phyloP scores from a whole-genome alignment of 2,329 filamentous ascomycete genomes.

The Cryphonectria nitschkei region DNA sequence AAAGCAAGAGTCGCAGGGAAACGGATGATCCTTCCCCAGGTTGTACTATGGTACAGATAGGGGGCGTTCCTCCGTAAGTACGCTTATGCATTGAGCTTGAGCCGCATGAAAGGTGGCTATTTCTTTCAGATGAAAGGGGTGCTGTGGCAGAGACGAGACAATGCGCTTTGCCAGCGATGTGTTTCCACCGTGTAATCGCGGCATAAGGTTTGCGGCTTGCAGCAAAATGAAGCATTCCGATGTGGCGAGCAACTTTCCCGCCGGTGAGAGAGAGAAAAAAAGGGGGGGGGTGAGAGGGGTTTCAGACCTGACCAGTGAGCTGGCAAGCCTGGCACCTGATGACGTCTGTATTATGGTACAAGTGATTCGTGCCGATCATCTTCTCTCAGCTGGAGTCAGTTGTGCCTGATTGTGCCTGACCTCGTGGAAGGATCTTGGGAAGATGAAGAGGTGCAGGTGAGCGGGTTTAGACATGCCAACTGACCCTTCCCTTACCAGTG shows the following conservation, averaged over 20 bases:
- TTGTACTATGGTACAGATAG: background rate
- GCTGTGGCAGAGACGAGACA: background rate
- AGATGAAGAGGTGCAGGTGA: slow-evolving; percentile 7
- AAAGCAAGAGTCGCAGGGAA: slow-evolving; percentile 3
- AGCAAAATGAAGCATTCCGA: background rate
- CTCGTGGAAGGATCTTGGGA: background rate
- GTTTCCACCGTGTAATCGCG: background rate
- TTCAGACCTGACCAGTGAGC: background rate
- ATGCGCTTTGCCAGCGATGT: background rate
- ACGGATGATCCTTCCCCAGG: slow-evolving; percentile 7
- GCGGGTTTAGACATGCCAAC: background rate
- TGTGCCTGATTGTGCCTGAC: background rate
- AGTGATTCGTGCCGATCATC: background rate
- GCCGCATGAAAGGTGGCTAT: background rate
- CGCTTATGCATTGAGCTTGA: background rate
- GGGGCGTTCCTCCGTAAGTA: background rate
- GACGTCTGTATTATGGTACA: background rate
- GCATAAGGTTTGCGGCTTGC: background rate
- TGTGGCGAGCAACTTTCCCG: background rate
- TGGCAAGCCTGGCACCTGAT: background rate
- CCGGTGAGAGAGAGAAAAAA: background rate
- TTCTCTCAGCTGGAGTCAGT: background rate
- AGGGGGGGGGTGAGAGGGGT: background rate
- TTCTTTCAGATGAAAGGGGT: slow-evolving; percentile 1
- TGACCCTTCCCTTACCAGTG: background rate